Base-by-base conservation (phyloP, 129 eudicot genomes). In the Oenanthe sinensis region DNA sequence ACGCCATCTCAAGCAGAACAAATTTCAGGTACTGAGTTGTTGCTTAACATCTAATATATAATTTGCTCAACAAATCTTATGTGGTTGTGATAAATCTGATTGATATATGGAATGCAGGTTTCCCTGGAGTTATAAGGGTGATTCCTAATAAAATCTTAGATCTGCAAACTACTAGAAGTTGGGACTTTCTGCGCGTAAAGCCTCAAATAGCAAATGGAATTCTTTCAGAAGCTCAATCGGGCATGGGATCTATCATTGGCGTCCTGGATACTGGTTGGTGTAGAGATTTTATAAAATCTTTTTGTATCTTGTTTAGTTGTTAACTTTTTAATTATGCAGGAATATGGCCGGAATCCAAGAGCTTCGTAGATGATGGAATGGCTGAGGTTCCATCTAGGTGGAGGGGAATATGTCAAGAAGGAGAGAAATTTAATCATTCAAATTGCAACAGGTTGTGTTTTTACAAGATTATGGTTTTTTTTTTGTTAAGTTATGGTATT, bases 161-260 rank as follows among this genome's bases (percentile, higher is more conserved):
- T 47, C 78, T 88, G 77, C 92, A 88, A 60, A 88, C 92, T 24
- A 88, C 92, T 39, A 84, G 92, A 82, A 88, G 92, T 78, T 88
- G 92, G 92, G 88, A 88, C 83, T 88, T 84, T 81, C 84, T 86
- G 71, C 74, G 77, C 0, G 82, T 88, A 6, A 84, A 80, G 28
- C 84, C 84, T 68, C 79, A 48, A 39, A 17, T 79, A 71, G 71
- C 47, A 37, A 58, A 84, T 12, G 90, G 88, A 42, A 83, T 81
- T 84, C 88, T 80, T 19, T 60, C 83, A 39, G 82, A 71, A 62
- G 75, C 80, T 54, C 86, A 80, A 50, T 82, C 71, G 16, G 90
- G 90, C 7, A 69, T 43, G 17, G 90, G 88, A 16, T 69, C 88
- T 22, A 78, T 88, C 55, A 82, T 88, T 80, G 92, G 92, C 26